Percentiles rank a stretch among this genome's conserved stretches.
phyloP scores from a whole-genome alignment of 1,139 yeast species.

The Geotrichum cucujoidarum region DNA sequence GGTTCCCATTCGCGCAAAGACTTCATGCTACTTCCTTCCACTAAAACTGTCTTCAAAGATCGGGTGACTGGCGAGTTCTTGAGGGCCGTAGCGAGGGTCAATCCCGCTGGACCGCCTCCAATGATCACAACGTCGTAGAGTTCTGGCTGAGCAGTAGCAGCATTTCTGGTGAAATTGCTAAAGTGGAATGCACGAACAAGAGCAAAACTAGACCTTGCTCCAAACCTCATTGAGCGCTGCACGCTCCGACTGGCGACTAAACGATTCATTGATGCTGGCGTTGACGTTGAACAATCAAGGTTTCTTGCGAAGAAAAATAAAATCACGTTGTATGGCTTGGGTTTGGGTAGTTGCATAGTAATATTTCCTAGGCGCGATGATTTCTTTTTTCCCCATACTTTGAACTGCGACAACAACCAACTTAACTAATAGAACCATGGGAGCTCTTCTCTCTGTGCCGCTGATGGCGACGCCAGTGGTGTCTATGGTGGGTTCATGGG shows the following conservation, averaged over 20 bases:
- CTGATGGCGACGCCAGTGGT: constrained; percentile 45
- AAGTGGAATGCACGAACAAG: no score
- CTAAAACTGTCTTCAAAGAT: constrained; percentile 57
- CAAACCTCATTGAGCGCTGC: no score
- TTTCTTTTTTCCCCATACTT: no score
- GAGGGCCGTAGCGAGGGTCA: constrained; percentile 75
- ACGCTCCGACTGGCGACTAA: not conserved
- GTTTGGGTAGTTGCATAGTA: no score
- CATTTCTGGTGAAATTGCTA: not conserved
- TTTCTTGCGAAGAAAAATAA: not conserved
- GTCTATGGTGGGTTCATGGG: constrained; percentile 58
- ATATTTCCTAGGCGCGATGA: no score
- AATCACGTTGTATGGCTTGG: no score
- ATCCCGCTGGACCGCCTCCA: constrained; percentile 98
- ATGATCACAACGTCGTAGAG: constrained; percentile 69
- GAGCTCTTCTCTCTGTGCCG: constrained; percentile 75
- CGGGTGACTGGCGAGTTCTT: constrained; percentile 59
- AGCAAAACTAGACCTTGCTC: no score
- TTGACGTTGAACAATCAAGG: not conserved
- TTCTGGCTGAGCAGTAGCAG: not conserved
- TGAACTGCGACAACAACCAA: no score
- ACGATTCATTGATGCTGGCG: no score
- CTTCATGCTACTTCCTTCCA: constrained; percentile 65
- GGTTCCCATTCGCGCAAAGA: constrained; percentile 53
- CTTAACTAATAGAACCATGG: constrained; percentile 47